Base-by-base conservation (phyloP, 2,329 filamentous ascomycete genomes). In the Penicillium olsonii region DNA sequence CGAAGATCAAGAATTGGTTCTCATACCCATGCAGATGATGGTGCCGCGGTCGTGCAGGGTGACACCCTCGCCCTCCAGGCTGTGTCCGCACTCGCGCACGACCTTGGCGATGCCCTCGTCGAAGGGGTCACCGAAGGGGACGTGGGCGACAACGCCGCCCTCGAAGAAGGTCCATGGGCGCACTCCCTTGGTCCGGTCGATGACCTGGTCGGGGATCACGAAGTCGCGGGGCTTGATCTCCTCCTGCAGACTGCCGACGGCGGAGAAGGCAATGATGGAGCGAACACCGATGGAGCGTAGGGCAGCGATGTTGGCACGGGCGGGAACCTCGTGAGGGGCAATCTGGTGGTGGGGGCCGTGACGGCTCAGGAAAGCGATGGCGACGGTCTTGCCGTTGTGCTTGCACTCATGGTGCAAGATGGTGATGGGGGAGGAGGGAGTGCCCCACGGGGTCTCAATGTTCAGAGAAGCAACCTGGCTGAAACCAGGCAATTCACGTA, bases 271-370 rank as follows among this genome's bases (percentile, higher is more conserved):
- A 68, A 99, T 89, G 69, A 97, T 84, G 68, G 85, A 88, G 65
- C 92, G 86, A 38, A 97, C 94, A 59, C 94, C 94, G 53, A 99
- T 80, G 63, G 84, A 85, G 58, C 94, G 87, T 55, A 99, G 80
- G n/a, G 94, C 94, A n/a, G 94, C 92, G 65, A 99, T 95, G 78
- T 97, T 99, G 73, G 94, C 94, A 56, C 90, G 90, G 59, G 86
- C 84, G 52, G 92, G 91, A n/a, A 99, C 88, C 75, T 99, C 94
- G 68, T 96, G 92, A 0, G 94, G 94, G 5, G 92, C 90, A 60
- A 88, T 81, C 73, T 96, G 83, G 77, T 99, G 94, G 81, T 94
- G 80, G 11, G 84, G 70, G 59, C 94, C 94, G 74, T 99, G 94
- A 37, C 94, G 90, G 55, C 92, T 90, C 61, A 99, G 84, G 79